Conservation (phyloP, 441 rosid species). For the Sinapis alba region DNA sequence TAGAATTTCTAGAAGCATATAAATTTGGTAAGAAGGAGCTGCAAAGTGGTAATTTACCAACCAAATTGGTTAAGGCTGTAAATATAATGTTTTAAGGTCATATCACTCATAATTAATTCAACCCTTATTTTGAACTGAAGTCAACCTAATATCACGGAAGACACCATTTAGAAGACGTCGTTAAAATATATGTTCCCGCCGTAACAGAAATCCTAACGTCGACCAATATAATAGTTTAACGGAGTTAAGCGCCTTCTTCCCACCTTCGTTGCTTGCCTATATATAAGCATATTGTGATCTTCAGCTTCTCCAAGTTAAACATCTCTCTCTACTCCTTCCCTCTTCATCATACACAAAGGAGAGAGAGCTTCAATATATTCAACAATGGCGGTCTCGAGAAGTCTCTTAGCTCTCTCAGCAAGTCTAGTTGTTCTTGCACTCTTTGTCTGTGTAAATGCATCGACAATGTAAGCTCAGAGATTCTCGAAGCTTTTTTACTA, state of each 20-base stretch:
- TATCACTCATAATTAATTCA: neutral
- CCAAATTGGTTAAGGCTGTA: neutral
- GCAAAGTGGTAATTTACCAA: constrained; percentile 6
- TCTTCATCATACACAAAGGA: constrained; percentile 13
- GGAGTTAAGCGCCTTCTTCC: constrained; percentile 32
- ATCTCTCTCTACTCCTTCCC: neutral
- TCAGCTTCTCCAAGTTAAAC: constrained; percentile 34
- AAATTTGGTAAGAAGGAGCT: neutral
- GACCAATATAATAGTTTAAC: constrained; percentile 13
- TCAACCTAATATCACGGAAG: constrained; percentile 11
- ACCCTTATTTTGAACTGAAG: neutral
- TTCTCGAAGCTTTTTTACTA: neutral
- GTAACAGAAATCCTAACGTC: constrained; percentile 9
- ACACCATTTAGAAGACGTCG: constrained; percentile 21
- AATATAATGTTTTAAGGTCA: constrained; percentile 12
- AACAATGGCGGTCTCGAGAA: constrained; percentile 33
- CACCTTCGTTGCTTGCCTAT: constrained; percentile 35
- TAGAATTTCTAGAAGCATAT: neutral
- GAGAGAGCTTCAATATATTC: constrained; percentile 25
- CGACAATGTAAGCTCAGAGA: constrained; percentile 31
- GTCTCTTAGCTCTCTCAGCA: constrained; percentile 25
- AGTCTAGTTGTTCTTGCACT: constrained; percentile 24
- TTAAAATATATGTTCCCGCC: constrained; percentile 10
- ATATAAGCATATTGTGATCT: neutral
- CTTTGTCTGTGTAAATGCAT: constrained; percentile 29